Percentiles rank a stretch among this genome's conserved stretches.
phyloP scores from a whole-genome alignment of 139 green algal genomes.

The Chlorella sorokiniana region DNA sequence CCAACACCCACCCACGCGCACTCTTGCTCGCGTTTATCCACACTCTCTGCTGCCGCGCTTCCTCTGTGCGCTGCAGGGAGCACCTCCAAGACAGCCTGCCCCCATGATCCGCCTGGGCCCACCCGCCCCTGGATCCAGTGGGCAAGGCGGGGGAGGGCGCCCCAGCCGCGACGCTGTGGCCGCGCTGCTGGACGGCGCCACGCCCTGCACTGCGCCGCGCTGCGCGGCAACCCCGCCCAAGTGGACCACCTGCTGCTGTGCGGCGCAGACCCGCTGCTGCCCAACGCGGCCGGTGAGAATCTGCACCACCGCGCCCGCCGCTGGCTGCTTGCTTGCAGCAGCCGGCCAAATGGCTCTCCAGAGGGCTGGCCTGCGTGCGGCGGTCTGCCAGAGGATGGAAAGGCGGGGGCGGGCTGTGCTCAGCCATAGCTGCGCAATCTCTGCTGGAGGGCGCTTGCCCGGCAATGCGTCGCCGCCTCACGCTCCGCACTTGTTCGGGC shows the following conservation, averaged over 20 bases:
- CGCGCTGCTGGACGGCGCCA: conserved; percentile 73
- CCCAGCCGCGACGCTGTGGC: conserved; percentile 45
- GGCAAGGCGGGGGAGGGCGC: conserved; percentile 2
- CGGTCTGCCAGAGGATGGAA: too few relatives aligned
- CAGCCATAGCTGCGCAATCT: too few relatives aligned
- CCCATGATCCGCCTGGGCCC: conserved; percentile 48
- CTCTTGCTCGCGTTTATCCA: neutral
- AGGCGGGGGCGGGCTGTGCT: too few relatives aligned
- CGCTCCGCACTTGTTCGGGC: neutral
- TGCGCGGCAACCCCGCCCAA: conserved; percentile 69
- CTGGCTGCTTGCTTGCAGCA: too few relatives aligned
- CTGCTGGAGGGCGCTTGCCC: too few relatives aligned
- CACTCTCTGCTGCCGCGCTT: neutral
- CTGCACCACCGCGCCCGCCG: too few relatives aligned
- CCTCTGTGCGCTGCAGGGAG: conserved; percentile 11
- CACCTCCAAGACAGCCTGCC: conserved; percentile 59
- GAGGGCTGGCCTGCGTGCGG: too few relatives aligned
- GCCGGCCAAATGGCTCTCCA: too few relatives aligned
- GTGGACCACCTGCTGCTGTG: conserved; percentile 76
- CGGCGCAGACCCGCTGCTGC: conserved; percentile 61
- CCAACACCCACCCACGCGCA: too few relatives aligned
- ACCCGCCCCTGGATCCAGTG: neutral
- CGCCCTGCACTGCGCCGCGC: conserved; percentile 79
- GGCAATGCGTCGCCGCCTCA: too few relatives aligned
- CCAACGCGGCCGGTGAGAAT: conserved; percentile 58